Conservation (phyloP, 2,329 filamentous ascomycete genomes). For the Leptographium radiaticola region DNA sequence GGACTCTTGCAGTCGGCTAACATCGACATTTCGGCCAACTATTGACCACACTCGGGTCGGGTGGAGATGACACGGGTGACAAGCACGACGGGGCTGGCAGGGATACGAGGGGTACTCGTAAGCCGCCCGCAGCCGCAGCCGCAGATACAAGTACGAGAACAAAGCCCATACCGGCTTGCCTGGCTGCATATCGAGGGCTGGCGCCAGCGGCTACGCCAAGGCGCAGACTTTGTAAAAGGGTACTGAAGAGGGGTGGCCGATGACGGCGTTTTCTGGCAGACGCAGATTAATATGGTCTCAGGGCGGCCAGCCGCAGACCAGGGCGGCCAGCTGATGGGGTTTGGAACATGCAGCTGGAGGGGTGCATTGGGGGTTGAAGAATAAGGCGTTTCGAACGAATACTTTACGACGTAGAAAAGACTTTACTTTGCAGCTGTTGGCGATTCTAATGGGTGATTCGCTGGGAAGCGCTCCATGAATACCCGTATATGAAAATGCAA, state of each 20-base stretch:
- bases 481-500: no score
- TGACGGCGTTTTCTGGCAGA: no score
- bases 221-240: constrained; percentile 21
- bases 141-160: neutral
- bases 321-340: neutral
- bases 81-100: neutral
- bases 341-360: neutral
- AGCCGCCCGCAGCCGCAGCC: neutral
- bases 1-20: constrained; percentile 15
- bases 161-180: constrained; percentile 18
- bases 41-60: constrained; percentile 25
- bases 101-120: neutral
- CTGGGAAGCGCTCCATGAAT: no score
- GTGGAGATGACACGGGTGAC: neutral
- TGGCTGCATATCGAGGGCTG: constrained; percentile 26
- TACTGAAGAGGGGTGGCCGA: constrained; percentile 19
- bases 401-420: no score
- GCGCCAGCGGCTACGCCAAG: constrained; percentile 19
- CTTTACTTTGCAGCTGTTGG: no score
- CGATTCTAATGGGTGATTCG: no score
- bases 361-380: neutral
- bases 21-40: constrained; percentile 1
- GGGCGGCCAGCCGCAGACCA: neutral
- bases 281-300: neutral
- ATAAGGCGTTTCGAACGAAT: neutral